Percentiles rank a stretch among this genome's conserved stretches.
phyloP scores from a whole-genome alignment of 495 filamentous ascomycete species.

The Halenospora varia region DNA sequence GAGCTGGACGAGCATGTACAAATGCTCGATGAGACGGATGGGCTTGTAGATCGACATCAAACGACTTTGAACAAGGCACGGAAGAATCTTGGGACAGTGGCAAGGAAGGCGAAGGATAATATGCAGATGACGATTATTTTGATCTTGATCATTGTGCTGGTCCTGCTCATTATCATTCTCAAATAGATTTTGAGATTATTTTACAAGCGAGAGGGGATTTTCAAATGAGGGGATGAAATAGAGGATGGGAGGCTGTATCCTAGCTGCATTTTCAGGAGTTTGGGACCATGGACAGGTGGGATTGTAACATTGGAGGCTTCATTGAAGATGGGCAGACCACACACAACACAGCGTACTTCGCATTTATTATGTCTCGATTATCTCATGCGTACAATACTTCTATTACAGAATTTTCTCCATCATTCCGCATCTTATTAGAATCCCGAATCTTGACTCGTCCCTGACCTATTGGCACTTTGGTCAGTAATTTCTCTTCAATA shows the following conservation, averaged over 20 bases:
- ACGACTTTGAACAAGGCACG: constrained; percentile 68
- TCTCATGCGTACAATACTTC: background rate
- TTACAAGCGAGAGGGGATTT: no score
- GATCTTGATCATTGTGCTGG: constrained; percentile 69
- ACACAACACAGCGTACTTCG: no score
- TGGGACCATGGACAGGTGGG: background rate
- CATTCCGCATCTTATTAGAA: background rate
- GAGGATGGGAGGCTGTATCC: background rate
- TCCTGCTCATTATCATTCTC: constrained; percentile 72
- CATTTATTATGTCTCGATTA: background rate
- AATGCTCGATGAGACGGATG: constrained; percentile 85
- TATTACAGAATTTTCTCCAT: background rate
- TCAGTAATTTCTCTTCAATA: background rate
- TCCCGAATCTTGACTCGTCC: constrained; percentile 1
- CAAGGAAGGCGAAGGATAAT: constrained; percentile 70
- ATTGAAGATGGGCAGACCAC: background rate
- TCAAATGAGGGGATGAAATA: background rate
- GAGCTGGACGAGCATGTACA: constrained; percentile 88
- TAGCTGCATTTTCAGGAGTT: background rate
- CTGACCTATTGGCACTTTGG: background rate
- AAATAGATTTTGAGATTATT: no score
- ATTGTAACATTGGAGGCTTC: no score
- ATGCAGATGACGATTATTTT: constrained; percentile 76
- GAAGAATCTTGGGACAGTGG: constrained; percentile 63
- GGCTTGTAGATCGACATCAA: constrained; percentile 75